Conservation (phyloP, 305 asterid genomes). For the Lippia alba region DNA sequence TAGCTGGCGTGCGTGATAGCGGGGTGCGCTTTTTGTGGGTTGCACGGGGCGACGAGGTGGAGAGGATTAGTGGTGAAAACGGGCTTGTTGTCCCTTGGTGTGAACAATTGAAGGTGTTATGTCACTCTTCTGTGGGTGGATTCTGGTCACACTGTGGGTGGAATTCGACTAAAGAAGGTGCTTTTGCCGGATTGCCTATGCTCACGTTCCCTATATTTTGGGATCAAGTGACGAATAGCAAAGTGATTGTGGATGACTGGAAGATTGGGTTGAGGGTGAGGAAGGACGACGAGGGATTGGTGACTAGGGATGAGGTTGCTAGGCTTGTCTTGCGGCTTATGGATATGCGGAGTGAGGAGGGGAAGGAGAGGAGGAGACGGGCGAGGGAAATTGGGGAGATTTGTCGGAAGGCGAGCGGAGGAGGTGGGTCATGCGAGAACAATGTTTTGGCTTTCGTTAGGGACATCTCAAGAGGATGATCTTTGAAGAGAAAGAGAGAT, state of each 20-base stretch:
- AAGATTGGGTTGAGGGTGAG: constrained; percentile 48
- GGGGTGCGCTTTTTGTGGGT: constrained; percentile 60
- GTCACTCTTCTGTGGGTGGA: constrained; percentile 55
- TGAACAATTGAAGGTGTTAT: constrained; percentile 56
- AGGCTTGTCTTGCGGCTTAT: constrained; percentile 43
- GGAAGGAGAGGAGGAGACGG: constrained; percentile 44
- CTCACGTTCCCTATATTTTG: constrained; percentile 43
- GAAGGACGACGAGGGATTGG: constrained; percentile 39
- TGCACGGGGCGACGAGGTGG: constrained; percentile 46
- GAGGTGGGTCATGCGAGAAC: constrained; percentile 37
- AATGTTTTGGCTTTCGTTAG: constrained; percentile 41
- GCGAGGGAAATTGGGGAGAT: constrained; percentile 43
- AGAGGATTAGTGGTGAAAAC: constrained; percentile 25
- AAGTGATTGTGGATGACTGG: constrained; percentile 58
- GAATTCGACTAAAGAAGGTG: constrained; percentile 62
- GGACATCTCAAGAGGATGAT: constrained; percentile 23
- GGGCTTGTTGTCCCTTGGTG: constrained; percentile 69
- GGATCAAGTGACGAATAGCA: constrained; percentile 55
- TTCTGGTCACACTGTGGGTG: constrained; percentile 77
- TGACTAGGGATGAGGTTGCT: constrained; percentile 46
- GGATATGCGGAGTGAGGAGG: constrained; percentile 45
- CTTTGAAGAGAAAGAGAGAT: neutral
- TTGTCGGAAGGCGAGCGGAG: constrained; percentile 31
- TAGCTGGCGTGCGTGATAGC: constrained; percentile 44
- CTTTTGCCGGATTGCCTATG: constrained; percentile 50